Conservation (phyloP, 305 asterid species). For the Fraxinus paxiana region DNA sequence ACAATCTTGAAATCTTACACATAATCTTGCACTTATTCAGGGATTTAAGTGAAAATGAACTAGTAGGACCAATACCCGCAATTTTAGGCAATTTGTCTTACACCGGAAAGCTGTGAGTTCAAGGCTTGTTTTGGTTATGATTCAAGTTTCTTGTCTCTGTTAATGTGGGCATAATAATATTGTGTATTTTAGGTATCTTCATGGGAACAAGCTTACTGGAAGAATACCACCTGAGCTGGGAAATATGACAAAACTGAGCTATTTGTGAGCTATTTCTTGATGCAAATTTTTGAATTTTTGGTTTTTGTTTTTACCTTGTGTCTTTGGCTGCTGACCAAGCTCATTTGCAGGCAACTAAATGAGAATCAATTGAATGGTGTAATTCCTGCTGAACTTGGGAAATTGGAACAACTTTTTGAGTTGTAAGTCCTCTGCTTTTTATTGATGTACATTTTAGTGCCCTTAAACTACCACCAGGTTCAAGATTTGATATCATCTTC, state of each 20-base stretch:
- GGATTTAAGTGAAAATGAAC: conserved; percentile 89
- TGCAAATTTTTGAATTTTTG: neutral
- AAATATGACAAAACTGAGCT: conserved; percentile 89
- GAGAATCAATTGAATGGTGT: conserved; percentile 68
- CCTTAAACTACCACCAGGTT: neutral
- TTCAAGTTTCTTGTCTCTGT: neutral
- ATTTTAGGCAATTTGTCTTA: conserved; percentile 88
- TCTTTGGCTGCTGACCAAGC: conserved; percentile 13
- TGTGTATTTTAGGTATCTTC: conserved; percentile 62
- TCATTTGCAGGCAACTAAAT: conserved; percentile 73
- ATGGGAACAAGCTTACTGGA: conserved; percentile 91
- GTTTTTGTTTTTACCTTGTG: neutral
- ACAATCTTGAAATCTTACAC: neutral
- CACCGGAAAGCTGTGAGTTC: conserved; percentile 91
- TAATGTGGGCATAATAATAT: neutral
- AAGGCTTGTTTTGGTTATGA: neutral
- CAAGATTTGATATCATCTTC: neutral
- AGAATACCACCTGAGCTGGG: conserved; percentile 85
- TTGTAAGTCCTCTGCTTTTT: conserved; percentile 47
- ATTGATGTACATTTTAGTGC: neutral
- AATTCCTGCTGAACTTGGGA: conserved; percentile 88
- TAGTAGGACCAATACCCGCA: conserved; percentile 83
- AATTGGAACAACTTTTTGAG: conserved; percentile 87
- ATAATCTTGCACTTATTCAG: conserved; percentile 32
- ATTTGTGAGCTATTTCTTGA: conserved; percentile 50